phyloP scores from a whole-genome alignment of 208 protist species.

The Trichomonas gallinae region DNA sequence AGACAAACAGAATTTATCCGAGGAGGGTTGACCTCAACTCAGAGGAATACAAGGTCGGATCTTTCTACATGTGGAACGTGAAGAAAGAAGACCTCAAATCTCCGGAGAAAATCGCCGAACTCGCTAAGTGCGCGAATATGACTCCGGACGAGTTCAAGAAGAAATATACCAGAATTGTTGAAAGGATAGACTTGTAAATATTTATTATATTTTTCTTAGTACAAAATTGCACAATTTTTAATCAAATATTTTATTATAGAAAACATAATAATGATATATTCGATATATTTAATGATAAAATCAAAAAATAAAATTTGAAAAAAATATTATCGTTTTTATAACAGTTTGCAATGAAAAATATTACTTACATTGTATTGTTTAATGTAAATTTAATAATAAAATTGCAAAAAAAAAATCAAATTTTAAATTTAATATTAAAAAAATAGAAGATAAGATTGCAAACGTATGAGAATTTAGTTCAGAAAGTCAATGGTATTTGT shows the following conservation, averaged over 20 bases:
- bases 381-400: too few species aligned
- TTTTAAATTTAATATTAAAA: too few species aligned
- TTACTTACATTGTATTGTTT: too few species aligned
- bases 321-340: too few species aligned
- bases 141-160: neutral
- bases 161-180: neutral
- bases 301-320: too few species aligned
- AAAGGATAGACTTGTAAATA: neutral
- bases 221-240: neutral
- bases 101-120: neutral
- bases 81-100: conserved; percentile 1
- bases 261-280: too few species aligned
- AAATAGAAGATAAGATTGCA: too few species aligned
- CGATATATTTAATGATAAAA: too few species aligned
- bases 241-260: too few species aligned
- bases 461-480: too few species aligned
- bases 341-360: too few species aligned
- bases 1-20: neutral
- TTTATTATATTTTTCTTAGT: neutral
- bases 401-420: too few species aligned
- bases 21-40: conserved; percentile 10
- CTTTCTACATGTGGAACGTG: conserved; percentile 24
- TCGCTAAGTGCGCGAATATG: conserved; percentile 9
- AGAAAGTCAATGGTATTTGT: neutral
- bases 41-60: conserved; percentile 26